phyloP scores from a whole-genome alignment of 345 rosid species.

The Sonneratia caseolaris region DNA sequence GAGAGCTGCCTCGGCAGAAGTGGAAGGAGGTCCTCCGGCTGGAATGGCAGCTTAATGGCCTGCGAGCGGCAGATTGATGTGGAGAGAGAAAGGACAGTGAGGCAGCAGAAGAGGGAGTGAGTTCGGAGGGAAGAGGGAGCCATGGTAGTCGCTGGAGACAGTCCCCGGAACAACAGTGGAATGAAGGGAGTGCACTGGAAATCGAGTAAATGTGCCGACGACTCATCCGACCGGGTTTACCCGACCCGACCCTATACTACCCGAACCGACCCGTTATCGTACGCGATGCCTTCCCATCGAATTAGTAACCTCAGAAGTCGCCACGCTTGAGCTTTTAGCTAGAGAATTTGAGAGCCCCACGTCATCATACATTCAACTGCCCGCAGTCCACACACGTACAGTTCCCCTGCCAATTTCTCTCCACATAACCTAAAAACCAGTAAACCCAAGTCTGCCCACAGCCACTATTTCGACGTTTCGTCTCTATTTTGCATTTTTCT shows the following conservation, averaged over 20 bases:
- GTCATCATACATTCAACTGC: conserved; percentile 26
- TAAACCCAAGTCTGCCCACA: not conserved
- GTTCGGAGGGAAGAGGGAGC: not conserved
- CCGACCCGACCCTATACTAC: too few relatives aligned
- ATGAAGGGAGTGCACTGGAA: too few relatives aligned
- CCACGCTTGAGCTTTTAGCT: not conserved
- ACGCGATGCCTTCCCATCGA: not conserved
- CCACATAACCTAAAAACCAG: not conserved
- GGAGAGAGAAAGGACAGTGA: not conserved
- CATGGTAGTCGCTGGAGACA: conserved; percentile 2
- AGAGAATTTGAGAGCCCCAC: conserved; percentile 39
- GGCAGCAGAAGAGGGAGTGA: conserved; percentile 13
- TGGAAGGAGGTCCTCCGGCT: conserved; percentile 64
- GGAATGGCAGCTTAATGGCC: conserved; percentile 40
- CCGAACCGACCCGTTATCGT: too few relatives aligned
- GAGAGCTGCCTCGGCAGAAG: conserved; percentile 60
- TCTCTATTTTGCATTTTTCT: too few relatives aligned
- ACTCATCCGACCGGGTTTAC: too few relatives aligned
- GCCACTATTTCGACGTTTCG: conserved; percentile 13
- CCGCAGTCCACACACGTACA: conserved; percentile 7
- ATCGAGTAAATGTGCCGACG: too few relatives aligned
- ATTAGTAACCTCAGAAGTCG: not conserved
- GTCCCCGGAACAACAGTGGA: not conserved
- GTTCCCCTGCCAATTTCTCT: not conserved
- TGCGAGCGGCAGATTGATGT: not conserved